Percentiles rank a stretch among this genome's conserved stretches.
These are phyloP conservation scores for Boletus huronensis DNA, from an alignment of 768 basidiomycete genomes.

Conservation along the genomic window DNA sequence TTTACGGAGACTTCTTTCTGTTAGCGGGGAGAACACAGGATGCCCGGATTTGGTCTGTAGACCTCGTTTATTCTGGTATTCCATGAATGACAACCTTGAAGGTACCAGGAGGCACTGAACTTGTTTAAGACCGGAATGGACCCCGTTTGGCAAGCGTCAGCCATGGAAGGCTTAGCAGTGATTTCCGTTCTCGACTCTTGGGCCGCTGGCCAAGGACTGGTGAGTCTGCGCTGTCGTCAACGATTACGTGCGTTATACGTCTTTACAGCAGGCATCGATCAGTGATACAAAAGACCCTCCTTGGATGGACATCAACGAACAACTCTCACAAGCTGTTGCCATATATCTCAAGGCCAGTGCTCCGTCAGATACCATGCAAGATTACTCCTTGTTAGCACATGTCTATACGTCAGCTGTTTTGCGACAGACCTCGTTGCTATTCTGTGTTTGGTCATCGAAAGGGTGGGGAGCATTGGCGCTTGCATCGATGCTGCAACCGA, in stretches of 20 bases:
- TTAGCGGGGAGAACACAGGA: conserved; percentile 84
- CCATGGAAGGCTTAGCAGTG: conserved; percentile 82
- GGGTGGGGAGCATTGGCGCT: conserved; percentile 84
- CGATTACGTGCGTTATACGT: conserved; percentile 1
- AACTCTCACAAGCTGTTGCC: conserved; percentile 55
- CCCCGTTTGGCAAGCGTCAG: conserved; percentile 84
- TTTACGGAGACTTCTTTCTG: conserved; percentile 85
- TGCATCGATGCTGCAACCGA: conserved; percentile 68
- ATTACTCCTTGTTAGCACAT: conserved; percentile 61
- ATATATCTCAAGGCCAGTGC: conserved; percentile 61
- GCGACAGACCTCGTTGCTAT: conserved; percentile 70
- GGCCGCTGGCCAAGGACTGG: conserved; percentile 69
- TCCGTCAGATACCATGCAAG: conserved; percentile 48
- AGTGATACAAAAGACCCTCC: conserved; percentile 60
- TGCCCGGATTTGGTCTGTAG: conserved; percentile 68
- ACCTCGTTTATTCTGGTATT: conserved; percentile 2
- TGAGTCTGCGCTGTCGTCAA: conserved; percentile 36
- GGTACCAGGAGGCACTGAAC: conserved; percentile 83
- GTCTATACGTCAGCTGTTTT: conserved; percentile 65
- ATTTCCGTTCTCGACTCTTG: conserved; percentile 80
- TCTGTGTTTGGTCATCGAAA: conserved; percentile 80
- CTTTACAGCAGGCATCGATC: conserved; percentile 51
- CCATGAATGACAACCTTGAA: conserved; percentile 32
- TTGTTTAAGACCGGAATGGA: conserved; percentile 76
- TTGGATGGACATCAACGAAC: conserved; percentile 78